These are phyloP conservation scores for Suillus subluteus DNA, from an alignment of 768 basidiomycete genomes.

Conservation along the genomic window DNA sequence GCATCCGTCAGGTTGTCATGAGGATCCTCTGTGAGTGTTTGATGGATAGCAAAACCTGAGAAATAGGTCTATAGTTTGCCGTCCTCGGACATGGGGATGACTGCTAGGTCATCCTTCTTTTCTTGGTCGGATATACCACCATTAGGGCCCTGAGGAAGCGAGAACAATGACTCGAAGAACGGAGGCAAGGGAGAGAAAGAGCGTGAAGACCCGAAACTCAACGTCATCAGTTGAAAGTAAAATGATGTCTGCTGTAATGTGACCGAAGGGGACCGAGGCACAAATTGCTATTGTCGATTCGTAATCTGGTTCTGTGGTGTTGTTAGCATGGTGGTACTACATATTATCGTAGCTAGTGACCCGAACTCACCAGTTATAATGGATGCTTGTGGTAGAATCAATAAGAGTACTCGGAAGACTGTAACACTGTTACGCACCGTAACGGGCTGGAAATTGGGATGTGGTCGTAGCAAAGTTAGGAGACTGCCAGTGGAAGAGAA, in stretches of 20 bases:
- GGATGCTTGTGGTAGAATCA: neutral
- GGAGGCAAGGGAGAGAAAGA: slow-evolving; percentile 38
- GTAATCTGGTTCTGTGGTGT: neutral
- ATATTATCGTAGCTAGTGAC: neutral
- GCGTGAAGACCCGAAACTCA: slow-evolving; percentile 36
- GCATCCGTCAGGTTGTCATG: slow-evolving; percentile 17
- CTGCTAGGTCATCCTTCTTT: slow-evolving; percentile 21
- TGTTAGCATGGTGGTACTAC: neutral
- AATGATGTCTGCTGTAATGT: slow-evolving; percentile 27
- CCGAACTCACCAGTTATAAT: neutral
- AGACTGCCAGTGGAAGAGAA: neutral
- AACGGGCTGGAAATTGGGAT: neutral
- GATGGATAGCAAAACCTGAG: slow-evolving; percentile 33
- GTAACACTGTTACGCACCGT: neutral
- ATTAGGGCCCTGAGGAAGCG: slow-evolving; percentile 28
- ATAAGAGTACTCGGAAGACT: neutral
- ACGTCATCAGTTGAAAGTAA: slow-evolving; percentile 31
- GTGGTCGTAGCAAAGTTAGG: neutral
- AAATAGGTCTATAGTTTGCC: slow-evolving; percentile 24
- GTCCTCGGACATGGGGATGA: slow-evolving; percentile 25
- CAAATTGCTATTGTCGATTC: neutral
- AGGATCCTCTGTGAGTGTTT: slow-evolving; percentile 24
- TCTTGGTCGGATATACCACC: slow-evolving; percentile 15
- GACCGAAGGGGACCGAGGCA: slow-evolving; percentile 21
- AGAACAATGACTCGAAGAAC: slow-evolving; percentile 37